Evolutionary conservation across 2,329 filamentous ascomycete genomes (phyloP).

Genomic region (Magnaporthales sp.): DNA sequence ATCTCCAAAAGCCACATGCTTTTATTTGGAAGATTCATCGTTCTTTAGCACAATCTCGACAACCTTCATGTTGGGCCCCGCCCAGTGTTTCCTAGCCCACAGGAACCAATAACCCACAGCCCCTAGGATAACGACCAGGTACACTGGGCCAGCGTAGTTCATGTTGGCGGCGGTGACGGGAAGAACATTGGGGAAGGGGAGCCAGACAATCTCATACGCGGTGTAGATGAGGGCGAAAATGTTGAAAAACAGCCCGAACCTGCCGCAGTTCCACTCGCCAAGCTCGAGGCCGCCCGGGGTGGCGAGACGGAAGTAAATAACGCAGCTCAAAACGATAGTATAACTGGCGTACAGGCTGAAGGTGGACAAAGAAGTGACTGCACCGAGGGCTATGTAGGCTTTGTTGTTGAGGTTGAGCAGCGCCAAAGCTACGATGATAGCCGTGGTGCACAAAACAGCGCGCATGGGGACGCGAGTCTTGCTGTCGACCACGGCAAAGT

Average conservation of each 20-base stretch:
- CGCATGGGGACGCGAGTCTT: not conserved
- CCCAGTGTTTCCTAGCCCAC: conserved; percentile 9
- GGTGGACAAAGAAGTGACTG: conserved; percentile 27
- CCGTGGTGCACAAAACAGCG: not conserved
- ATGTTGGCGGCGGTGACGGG: conserved; percentile 13
- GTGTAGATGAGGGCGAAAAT: conserved; percentile 10
- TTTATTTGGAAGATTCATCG: too few relatives aligned
- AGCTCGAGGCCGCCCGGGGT: not conserved
- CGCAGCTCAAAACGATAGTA: conserved; percentile 9
- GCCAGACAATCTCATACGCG: conserved; percentile 9
- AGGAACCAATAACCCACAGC: conserved; percentile 7
- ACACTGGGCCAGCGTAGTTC: conserved; percentile 9
- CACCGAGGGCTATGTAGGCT: conserved; percentile 24
- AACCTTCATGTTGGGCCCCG: conserved; percentile 10
- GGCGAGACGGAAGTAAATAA: conserved; percentile 7
- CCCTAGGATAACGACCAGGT: not conserved
- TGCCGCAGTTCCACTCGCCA: conserved; percentile 9
- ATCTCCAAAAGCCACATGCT: too few relatives aligned
- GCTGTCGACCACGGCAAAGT: not conserved
- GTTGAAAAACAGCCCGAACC: conserved; percentile 8
- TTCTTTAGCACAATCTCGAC: conserved; percentile 7
- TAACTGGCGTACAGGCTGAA: conserved; percentile 11
- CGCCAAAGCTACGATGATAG: not conserved
- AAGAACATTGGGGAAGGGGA: conserved; percentile 10
- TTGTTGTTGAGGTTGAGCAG: conserved; percentile 26